These are phyloP conservation scores for Lactarius tabidus DNA, from an alignment of 768 basidiomycete species.

Conservation along the genomic window DNA sequence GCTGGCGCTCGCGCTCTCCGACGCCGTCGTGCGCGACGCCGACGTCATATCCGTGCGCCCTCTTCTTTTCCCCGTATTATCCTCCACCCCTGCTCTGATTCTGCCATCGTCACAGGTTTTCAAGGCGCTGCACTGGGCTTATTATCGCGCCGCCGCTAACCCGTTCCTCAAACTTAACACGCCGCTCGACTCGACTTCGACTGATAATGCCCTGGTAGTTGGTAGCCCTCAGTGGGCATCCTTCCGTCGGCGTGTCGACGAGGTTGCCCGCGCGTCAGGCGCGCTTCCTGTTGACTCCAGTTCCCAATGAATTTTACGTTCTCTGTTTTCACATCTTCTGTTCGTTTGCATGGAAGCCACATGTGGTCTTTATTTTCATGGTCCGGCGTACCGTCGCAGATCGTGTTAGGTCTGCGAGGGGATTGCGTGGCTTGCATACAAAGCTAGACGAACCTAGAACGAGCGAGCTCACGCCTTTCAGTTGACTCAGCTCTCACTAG, in stretches of 20 bases:
- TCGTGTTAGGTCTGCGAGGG: slow-evolving; percentile 11
- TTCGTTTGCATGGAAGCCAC: background rate
- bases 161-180: slow-evolving; percentile 74
- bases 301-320: slow-evolving; percentile 24
- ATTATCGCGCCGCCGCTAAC: slow-evolving; percentile 78
- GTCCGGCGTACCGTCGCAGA: slow-evolving; percentile 22
- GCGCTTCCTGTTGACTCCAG: slow-evolving; percentile 28
- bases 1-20: slow-evolving; percentile 71
- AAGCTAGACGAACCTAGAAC: slow-evolving; percentile 48
- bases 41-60: slow-evolving; percentile 68
- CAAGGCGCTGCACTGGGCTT: slow-evolving; percentile 85
- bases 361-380: background rate
- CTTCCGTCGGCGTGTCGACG: slow-evolving; percentile 69
- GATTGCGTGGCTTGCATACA: slow-evolving; percentile 10
- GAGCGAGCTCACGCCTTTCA: slow-evolving; percentile 48
- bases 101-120: slow-evolving; percentile 57
- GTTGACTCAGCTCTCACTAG: slow-evolving; percentile 80
- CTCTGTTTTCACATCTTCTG: background rate
- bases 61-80: slow-evolving; percentile 2
- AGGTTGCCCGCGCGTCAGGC: slow-evolving; percentile 60
- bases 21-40: slow-evolving; percentile 73
- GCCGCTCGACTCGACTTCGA: slow-evolving; percentile 26
- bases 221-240: slow-evolving; percentile 65
- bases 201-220: slow-evolving; percentile 46
- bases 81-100: background rate